phyloP scores from a whole-genome alignment of 257 asterid species.

The Mitragyna speciosa region DNA sequence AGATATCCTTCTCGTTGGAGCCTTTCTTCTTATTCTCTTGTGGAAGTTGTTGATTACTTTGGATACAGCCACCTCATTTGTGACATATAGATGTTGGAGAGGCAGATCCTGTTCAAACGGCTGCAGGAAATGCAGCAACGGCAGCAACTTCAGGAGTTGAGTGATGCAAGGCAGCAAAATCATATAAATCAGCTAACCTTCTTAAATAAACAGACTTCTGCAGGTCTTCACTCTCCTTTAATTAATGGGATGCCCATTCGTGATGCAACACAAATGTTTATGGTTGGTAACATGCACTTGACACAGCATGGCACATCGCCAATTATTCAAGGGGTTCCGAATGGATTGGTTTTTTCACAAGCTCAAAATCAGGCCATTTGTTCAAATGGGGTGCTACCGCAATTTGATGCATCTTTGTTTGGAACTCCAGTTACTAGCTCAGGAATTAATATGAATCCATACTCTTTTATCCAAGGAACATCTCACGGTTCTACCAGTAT shows the following conservation, averaged over 20 bases:
- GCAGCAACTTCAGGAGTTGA: constrained; percentile 58
- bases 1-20: constrained; percentile 7
- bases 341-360: constrained; percentile 51
- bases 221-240: constrained; percentile 30
- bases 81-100: constrained; percentile 56
- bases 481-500: constrained; percentile 37
- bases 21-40: constrained; percentile 10
- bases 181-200: constrained; percentile 38
- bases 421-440: constrained; percentile 33
- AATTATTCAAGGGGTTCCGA: constrained; percentile 41
- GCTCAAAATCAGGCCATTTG: constrained; percentile 36
- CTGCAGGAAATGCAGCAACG: constrained; percentile 68
- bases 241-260: constrained; percentile 39
- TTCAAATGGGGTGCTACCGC: constrained; percentile 39
- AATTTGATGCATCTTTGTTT: constrained; percentile 41
- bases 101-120: constrained; percentile 66
- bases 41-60: constrained; percentile 19
- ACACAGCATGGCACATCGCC: constrained; percentile 39
- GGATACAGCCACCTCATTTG: constrained; percentile 26
- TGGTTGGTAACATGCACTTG: constrained; percentile 44
- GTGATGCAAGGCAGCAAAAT: constrained; percentile 41
- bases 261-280: constrained; percentile 49
- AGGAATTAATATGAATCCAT: constrained; percentile 37
- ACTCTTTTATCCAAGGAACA: constrained; percentile 38
- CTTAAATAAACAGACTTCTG: constrained; percentile 37